Conservation (phyloP, 805 yeast genomes). For the Spathaspora passalidarum region DNA sequence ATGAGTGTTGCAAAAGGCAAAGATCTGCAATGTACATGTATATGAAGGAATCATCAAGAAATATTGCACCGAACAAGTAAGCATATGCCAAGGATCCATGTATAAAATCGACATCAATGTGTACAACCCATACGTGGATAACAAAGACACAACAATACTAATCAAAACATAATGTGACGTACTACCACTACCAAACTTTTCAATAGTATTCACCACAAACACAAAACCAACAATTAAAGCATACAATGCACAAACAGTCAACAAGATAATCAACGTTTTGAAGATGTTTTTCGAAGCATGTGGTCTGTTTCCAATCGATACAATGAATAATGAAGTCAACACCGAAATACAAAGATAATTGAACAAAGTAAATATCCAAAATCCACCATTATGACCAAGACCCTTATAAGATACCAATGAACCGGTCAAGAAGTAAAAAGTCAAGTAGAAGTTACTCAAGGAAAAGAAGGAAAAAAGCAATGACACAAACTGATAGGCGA, state of each 20-base stretch:
- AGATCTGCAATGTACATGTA: conserved; percentile 88
- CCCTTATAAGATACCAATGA: conserved; percentile 50
- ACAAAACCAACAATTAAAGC: conserved; percentile 80
- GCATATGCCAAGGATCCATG: conserved; percentile 94
- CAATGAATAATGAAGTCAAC: conserved; percentile 82
- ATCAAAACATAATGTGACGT: conserved; percentile 49
- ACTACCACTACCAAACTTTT: conserved; percentile 38
- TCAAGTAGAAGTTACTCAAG: conserved; percentile 84
- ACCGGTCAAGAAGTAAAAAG: conserved; percentile 91
- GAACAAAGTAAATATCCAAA: conserved; percentile 78
- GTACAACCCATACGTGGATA: conserved; percentile 91
- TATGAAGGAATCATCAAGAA: conserved; percentile 87
- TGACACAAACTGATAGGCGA: conserved; percentile 75
- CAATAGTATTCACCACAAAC: conserved; percentile 60
- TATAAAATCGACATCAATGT: conserved; percentile 77
- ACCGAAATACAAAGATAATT: conserved; percentile 82
- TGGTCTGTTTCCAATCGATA: conserved; percentile 96
- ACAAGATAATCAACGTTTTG: conserved; percentile 63
- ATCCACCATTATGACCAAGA: conserved; percentile 70
- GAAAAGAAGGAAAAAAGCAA: conserved; percentile 89
- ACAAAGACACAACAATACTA: conserved; percentile 77
- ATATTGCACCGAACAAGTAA: conserved; percentile 85
- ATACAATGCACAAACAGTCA: conserved; percentile 78
- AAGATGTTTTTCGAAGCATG: conserved; percentile 89
- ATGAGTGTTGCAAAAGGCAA: conserved; percentile 96